Evolutionary conservation across 768 basidiomycete genomes (phyloP).

Genomic region (Kockovaella imperatae): DNA sequence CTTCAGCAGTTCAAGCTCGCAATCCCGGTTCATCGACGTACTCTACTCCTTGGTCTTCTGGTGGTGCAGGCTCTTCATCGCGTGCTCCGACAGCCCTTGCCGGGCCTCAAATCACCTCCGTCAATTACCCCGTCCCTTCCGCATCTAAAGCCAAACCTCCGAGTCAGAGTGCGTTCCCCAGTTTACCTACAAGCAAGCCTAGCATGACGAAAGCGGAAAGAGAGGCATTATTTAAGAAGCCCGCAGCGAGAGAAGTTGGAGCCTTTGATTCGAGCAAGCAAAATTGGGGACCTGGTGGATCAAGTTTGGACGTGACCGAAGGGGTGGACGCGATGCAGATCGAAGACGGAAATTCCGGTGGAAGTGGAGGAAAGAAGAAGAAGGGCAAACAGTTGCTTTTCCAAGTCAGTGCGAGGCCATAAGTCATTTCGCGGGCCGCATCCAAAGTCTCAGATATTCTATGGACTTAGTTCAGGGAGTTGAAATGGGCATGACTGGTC

Average conservation of each 20-base stretch:
- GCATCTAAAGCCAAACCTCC: constrained; percentile 18
- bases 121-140: constrained; percentile 27
- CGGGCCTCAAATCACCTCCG: constrained; percentile 32
- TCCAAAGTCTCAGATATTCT: neutral
- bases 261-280: neutral
- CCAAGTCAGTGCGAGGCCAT: constrained; percentile 32
- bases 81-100: constrained; percentile 21
- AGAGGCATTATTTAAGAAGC: constrained; percentile 31
- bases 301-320: constrained; percentile 4
- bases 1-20: neutral
- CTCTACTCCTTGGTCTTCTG: constrained; percentile 35
- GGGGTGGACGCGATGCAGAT: neutral
- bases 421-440: too few species aligned
- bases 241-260: constrained; percentile 24
- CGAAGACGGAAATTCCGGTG: constrained; percentile 8
- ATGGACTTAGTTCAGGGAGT: neutral
- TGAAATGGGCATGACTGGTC: too few species aligned
- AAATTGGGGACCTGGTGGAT: constrained; percentile 10
- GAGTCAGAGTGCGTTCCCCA: constrained; percentile 34
- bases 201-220: constrained; percentile 20
- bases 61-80: constrained; percentile 18
- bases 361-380: constrained; percentile 41
- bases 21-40: constrained; percentile 2
- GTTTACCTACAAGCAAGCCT: constrained; percentile 17
- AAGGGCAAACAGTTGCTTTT: constrained; percentile 42